Evolutionary conservation across 2,329 filamentous ascomycete species (phyloP).

Genomic region (Leptodontidium sp.): DNA sequence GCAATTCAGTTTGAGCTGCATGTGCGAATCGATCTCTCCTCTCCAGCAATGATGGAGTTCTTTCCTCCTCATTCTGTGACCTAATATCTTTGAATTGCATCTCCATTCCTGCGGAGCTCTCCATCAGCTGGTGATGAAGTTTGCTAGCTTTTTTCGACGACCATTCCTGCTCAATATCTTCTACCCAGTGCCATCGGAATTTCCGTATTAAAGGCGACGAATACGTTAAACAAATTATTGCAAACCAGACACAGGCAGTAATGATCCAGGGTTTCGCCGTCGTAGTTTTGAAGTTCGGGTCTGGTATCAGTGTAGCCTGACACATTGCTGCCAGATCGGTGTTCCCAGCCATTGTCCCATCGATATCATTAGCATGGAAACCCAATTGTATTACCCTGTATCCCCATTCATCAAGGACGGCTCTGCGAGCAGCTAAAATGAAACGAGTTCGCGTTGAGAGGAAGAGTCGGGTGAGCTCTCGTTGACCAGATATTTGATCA

Average conservation of each 20-base stretch:
- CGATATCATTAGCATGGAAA: background rate
- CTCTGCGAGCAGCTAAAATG: slow-evolving; percentile 5
- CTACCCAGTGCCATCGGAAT: background rate
- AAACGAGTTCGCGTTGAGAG: slow-evolving; percentile 2
- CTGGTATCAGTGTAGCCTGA: background rate
- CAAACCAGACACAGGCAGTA: background rate
- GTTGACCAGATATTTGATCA: background rate
- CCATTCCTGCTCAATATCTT: background rate
- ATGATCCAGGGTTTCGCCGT: slow-evolving; percentile 7
- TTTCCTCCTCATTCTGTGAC: no score
- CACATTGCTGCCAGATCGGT: background rate
- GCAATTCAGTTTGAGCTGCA: no score
- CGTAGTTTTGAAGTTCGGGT: slow-evolving; percentile 4
- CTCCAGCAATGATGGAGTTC: no score
- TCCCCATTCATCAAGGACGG: background rate
- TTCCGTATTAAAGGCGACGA: background rate
- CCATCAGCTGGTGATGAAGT: background rate
- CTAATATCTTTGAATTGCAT: no score
- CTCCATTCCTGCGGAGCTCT: no score
- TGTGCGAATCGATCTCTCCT: no score
- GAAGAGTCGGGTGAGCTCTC: slow-evolving; percentile 10
- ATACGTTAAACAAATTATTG: background rate
- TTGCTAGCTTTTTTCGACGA: background rate
- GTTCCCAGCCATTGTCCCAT: background rate
- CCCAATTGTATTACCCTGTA: background rate